Base-by-base conservation (phyloP, 495 filamentous ascomycete species). In the Xylaria intraflava region DNA sequence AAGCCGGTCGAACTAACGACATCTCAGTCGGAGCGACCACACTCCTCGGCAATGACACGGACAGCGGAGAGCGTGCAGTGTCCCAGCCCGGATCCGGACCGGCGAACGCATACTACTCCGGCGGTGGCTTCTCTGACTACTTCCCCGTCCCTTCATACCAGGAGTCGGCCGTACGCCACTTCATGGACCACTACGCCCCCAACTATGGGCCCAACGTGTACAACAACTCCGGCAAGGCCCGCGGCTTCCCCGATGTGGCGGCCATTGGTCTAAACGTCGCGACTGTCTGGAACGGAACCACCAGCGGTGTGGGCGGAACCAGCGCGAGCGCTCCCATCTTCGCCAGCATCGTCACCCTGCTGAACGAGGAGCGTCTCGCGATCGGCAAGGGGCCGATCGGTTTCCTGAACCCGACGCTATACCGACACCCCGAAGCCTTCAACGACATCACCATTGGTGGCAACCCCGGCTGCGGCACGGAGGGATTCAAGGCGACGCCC, bases 41-140 rank as follows among this genome's bases (percentile, higher is more conserved):
- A 2, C 42, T 54, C 44, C 45, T 45, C 62, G 67, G 11, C 27
- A 53, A 49, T 16, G 62, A 73, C 51, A 65, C 62, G n/a, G 70
- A 78, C 39, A 59, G 60, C 9, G 70, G 66, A 22, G 52, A 54
- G 41, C 66, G 62, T 27, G 60, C 61, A 1, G 68, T 75, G 48
- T 63, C 60, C 0, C 53, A 58, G 11, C 69, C 72, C 39, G 57
- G 71, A 38, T 64, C 75, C 57, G 61, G 61, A 29, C 65, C 76
- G 57, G 58, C 69, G 9, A 83, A 74, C 6, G 76, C 65, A 52
- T 79, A 81, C 63, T 78, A 78, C 27, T 83, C 80, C 2, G 84
- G 81, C 40, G 78, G 81, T 16, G 87, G 87, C 12, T 90, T 92
- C 74, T 82, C 77, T 48, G 80, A 84, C 61, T 74, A 78, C 47